Evolutionary conservation across 2,329 filamentous ascomycete genomes (phyloP).

Genomic region (Cercospora brassicicola): DNA sequence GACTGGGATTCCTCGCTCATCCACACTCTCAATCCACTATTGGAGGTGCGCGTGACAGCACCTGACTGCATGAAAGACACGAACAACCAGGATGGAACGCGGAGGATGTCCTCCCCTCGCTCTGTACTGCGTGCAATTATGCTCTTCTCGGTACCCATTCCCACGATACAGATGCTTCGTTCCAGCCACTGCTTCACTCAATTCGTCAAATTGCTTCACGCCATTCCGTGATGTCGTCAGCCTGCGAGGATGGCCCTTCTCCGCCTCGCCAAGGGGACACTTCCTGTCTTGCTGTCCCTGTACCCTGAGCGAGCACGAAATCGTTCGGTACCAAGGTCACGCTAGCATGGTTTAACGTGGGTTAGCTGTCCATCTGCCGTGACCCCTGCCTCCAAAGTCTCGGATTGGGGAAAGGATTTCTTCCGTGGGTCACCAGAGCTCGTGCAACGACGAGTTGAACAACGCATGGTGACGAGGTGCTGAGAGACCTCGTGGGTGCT

Average conservation of each 20-base stretch:
- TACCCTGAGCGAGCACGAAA: not conserved
- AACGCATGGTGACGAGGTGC: not conserved
- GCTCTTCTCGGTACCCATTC: not conserved
- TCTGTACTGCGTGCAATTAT: not conserved
- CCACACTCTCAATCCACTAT: not conserved
- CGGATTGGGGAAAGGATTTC: not conserved
- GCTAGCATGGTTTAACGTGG: not conserved
- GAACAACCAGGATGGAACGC: not conserved
- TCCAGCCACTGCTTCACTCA: not conserved
- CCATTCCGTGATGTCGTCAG: not conserved
- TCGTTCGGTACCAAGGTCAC: not conserved
- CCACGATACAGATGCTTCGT: not conserved
- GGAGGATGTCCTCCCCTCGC: not conserved
- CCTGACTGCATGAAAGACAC: not conserved
- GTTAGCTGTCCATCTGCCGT: conserved; percentile 1
- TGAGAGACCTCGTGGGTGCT: not conserved
- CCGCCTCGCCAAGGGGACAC: not conserved
- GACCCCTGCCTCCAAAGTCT: not conserved
- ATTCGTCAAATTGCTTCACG: not conserved
- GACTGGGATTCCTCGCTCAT: not conserved
- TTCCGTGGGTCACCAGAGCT: not conserved
- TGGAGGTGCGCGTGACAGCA: not conserved
- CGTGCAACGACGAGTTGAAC: not conserved
- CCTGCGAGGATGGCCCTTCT: not conserved
- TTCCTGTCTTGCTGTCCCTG: not conserved